These are phyloP conservation scores for Leucocoprinus birnbaumii DNA, from an alignment of 768 basidiomycete species.

Conservation along the genomic window DNA sequence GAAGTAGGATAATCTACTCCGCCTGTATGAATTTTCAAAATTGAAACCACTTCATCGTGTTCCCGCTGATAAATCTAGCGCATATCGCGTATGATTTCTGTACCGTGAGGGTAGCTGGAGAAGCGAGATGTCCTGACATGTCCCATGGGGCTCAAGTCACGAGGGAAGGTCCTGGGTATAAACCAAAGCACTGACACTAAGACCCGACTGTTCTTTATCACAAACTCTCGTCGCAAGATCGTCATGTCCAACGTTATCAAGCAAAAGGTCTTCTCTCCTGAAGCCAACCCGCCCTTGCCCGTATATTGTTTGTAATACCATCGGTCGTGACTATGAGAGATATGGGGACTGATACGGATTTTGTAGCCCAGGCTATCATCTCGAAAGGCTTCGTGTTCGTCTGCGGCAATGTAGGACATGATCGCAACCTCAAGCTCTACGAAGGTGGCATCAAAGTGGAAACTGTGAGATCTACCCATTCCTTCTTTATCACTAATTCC, in stretches of 20 bases:
- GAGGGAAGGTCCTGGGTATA: neutral
- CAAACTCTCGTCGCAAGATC: neutral
- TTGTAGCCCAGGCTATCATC: constrained; percentile 15
- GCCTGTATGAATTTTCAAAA: neutral
- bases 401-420: constrained; percentile 15
- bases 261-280: constrained; percentile 10
- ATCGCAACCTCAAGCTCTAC: constrained; percentile 12
- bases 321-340: neutral
- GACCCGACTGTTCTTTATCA: neutral
- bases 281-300: constrained; percentile 12
- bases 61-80: too few species aligned
- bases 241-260: neutral
- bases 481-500: neutral
- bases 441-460: constrained; percentile 16
- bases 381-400: constrained; percentile 17
- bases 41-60: too few species aligned
- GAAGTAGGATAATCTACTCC: neutral
- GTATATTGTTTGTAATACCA: constrained; percentile 4
- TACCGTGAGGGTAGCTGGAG: too few species aligned
- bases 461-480: constrained; percentile 9
- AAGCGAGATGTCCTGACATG: neutral
- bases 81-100: neutral
- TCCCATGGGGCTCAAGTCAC: neutral
- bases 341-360: neutral
- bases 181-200: neutral